phyloP scores from a whole-genome alignment of 192 early-diverging fungal genomes.

The Paraglomus occultum region DNA sequence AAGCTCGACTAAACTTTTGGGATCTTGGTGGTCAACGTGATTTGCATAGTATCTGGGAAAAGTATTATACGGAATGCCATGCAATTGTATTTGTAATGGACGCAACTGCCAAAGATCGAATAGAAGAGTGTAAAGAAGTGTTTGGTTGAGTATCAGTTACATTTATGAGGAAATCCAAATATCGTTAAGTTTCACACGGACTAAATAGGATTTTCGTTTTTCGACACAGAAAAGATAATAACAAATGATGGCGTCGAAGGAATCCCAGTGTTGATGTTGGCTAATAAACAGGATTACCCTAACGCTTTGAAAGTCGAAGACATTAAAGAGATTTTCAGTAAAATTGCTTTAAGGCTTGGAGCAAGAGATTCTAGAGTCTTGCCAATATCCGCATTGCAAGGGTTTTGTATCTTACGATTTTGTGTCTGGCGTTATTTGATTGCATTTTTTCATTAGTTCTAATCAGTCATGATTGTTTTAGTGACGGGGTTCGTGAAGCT shows the following conservation, averaged over 20 bases:
- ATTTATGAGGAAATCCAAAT: background rate
- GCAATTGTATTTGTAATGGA: constrained; percentile 94
- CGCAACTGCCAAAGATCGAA: constrained; percentile 72
- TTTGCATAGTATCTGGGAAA: constrained; percentile 86
- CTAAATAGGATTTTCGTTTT: background rate
- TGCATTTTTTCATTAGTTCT: constrained; percentile 6
- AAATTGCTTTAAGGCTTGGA: constrained; percentile 78
- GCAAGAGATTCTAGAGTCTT: constrained; percentile 86
- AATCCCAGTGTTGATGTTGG: constrained; percentile 88
- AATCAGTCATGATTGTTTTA: constrained; percentile 35
- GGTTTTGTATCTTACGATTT: constrained; percentile 53
- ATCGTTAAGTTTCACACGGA: background rate
- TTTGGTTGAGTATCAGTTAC: constrained; percentile 58
- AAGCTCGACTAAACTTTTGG: constrained; percentile 84
- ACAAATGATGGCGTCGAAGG: constrained; percentile 72
- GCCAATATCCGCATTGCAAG: constrained; percentile 75
- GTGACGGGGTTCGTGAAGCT: constrained; percentile 79
- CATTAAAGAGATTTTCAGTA: constrained; percentile 90
- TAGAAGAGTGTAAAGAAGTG: constrained; percentile 73
- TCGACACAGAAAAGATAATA: constrained; percentile 63
- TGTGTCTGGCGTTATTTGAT: constrained; percentile 1
- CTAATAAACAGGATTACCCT: constrained; percentile 90
- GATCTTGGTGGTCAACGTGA: constrained; percentile 93
- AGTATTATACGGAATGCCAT: constrained; percentile 93
- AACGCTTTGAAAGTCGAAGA: constrained; percentile 69